Conservation (phyloP, 768 basidiomycete species). For the Tubosaeta sp. region DNA sequence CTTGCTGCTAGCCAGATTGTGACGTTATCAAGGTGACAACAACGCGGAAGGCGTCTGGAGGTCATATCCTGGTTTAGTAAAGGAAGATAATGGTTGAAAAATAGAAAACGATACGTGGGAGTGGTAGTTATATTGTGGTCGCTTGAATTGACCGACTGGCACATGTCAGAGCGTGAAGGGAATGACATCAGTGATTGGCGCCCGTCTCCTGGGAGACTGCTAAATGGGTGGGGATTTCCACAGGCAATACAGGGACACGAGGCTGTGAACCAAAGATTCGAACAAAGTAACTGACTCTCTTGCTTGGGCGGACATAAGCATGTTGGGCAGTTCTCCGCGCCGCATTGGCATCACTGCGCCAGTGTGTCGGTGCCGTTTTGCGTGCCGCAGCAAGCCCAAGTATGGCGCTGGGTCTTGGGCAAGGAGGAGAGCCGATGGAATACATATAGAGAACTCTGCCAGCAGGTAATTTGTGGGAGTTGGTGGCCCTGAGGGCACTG, state of each 20-base stretch:
- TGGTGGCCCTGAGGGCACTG: constrained; percentile 18
- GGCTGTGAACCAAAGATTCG: too few relatives aligned
- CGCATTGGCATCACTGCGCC: not conserved
- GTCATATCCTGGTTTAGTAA: too few relatives aligned
- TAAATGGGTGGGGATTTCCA: not conserved
- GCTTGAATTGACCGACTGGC: not conserved
- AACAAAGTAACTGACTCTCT: too few relatives aligned
- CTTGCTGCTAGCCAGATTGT: too few relatives aligned
- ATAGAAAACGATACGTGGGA: not conserved
- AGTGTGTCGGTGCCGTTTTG: not conserved
- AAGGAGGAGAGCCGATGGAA: not conserved
- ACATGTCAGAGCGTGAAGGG: not conserved
- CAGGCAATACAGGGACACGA: too few relatives aligned
- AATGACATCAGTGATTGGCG: constrained; percentile 14
- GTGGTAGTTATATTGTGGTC: not conserved
- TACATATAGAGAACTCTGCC: not conserved
- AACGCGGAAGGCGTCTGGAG: too few relatives aligned
- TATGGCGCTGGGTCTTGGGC: constrained; percentile 10
- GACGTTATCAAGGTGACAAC: too few relatives aligned
- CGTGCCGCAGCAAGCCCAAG: not conserved
- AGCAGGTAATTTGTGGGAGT: constrained; percentile 9
- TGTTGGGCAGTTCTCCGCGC: not conserved
- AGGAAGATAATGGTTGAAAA: too few relatives aligned
- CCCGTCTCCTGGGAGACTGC: constrained; percentile 6
- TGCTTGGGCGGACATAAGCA: too few relatives aligned